These are phyloP conservation scores for Brassica juncea DNA, from an alignment of 345 rosid species.

Conservation along the genomic window DNA sequence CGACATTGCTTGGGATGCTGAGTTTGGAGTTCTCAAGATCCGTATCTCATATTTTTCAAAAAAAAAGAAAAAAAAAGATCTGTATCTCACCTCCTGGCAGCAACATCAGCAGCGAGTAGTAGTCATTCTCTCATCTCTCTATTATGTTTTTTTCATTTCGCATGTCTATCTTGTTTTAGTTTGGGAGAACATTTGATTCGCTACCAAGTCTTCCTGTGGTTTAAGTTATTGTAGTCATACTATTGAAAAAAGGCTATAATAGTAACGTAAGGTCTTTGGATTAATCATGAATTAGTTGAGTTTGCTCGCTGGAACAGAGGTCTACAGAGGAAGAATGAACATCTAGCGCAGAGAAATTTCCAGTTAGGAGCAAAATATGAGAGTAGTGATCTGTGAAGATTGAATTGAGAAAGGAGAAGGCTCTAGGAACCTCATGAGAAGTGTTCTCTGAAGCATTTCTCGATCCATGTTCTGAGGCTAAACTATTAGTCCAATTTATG, in stretches of 20 bases:
- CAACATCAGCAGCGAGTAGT: too few species aligned
- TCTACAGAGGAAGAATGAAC: slow-evolving; percentile 74
- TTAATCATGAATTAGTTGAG: slow-evolving; percentile 53
- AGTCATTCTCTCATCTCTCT: too few species aligned
- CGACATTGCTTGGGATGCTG: background rate
- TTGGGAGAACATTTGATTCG: too few species aligned
- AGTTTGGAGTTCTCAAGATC: background rate
- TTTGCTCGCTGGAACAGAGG: slow-evolving; percentile 55
- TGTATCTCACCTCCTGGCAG: background rate
- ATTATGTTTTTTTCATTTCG: too few species aligned
- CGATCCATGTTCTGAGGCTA: slow-evolving; percentile 66
- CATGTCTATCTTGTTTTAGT: too few species aligned
- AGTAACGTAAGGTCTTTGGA: slow-evolving; percentile 78
- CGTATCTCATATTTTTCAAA: background rate
- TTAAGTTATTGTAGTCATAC: background rate
- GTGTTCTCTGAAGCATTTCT: background rate
- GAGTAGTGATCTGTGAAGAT: background rate
- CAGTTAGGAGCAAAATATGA: slow-evolving; percentile 22
- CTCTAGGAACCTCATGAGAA: background rate
- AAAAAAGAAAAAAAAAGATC: too few species aligned
- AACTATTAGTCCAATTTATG: slow-evolving; percentile 54
- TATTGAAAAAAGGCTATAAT: background rate
- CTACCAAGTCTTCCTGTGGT: too few species aligned
- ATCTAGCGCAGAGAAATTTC: slow-evolving; percentile 47
- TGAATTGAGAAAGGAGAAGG: background rate